Conservation (phyloP, 2,329 filamentous ascomycete genomes). For the Exophiala phaeomuriformis region DNA sequence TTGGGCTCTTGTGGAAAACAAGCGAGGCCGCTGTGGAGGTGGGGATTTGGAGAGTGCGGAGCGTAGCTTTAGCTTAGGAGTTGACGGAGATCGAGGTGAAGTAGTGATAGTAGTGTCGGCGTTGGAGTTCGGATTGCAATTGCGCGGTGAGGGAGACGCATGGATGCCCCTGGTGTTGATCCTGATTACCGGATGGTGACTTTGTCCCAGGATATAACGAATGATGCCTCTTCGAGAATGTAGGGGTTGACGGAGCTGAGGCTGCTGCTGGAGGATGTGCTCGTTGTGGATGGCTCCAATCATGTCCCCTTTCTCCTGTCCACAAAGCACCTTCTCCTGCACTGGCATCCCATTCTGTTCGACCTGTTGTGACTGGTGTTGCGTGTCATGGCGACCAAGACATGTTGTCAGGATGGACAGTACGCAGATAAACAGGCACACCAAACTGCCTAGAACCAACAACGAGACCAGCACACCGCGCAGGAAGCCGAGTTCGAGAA, state of each 20-base stretch:
- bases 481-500: slow-evolving; percentile 16
- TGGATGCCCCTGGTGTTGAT: no score
- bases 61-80: slow-evolving; percentile 4
- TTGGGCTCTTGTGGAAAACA: not conserved
- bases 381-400: slow-evolving; percentile 8
- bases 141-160: no score
- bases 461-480: slow-evolving; percentile 9
- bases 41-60: slow-evolving; percentile 19
- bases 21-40: not conserved
- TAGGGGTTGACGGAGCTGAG: not conserved
- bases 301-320: no score
- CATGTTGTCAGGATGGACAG: slow-evolving; percentile 8
- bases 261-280: not conserved
- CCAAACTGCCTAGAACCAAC: slow-evolving; percentile 11
- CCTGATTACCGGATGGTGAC: slow-evolving; percentile 7
- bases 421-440: slow-evolving; percentile 14
- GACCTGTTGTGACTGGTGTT: slow-evolving; percentile 2
- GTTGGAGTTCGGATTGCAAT: no score
- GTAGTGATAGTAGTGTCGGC: no score
- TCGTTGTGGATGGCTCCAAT: not conserved
- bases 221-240: not conserved
- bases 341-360: not conserved
- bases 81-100: slow-evolving; percentile 1
- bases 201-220: slow-evolving; percentile 3
- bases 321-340: not conserved